These are phyloP conservation scores for Aeschynomene evenia DNA, from an alignment of 306 rosid species.

Conservation along the genomic window DNA sequence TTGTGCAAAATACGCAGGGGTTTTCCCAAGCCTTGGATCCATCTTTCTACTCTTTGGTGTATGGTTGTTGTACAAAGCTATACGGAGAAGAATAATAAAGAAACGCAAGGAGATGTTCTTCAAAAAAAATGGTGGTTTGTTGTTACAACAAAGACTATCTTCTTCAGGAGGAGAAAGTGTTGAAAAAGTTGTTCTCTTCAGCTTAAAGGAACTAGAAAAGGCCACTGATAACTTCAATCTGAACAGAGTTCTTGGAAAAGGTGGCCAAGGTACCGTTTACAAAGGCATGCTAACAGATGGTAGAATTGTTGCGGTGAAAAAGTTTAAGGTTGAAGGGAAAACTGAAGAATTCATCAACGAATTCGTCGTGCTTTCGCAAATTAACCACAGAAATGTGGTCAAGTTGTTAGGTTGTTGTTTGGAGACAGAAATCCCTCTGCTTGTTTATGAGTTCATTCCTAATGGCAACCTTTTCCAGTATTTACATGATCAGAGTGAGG, in stretches of 20 bases:
- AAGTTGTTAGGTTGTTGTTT: conserved; percentile 34
- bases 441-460: conserved; percentile 32
- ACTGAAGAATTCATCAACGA: conserved; percentile 35
- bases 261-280: conserved; percentile 47
- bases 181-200: conserved; percentile 21
- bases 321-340: conserved; percentile 20
- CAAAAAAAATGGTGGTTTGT: conserved; percentile 39
- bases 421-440: conserved; percentile 27
- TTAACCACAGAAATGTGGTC: conserved; percentile 41
- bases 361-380: conserved; percentile 27
- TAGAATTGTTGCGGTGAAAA: conserved; percentile 33
- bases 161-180: conserved; percentile 24
- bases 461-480: conserved; percentile 27
- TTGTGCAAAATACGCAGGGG: conserved; percentile 9
- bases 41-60: conserved; percentile 18
- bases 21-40: conserved; percentile 36
- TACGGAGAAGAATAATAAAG: not conserved
- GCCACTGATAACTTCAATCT: conserved; percentile 37
- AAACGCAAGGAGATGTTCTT: conserved; percentile 32
- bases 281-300: conserved; percentile 37
- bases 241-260: conserved; percentile 40
- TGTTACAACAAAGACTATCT: conserved; percentile 30
- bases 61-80: conserved; percentile 20
- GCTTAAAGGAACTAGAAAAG: conserved; percentile 32
- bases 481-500: conserved; percentile 1